phyloP scores from a whole-genome alignment of 768 basidiomycete species.

The Leccinum incarnatum region DNA sequence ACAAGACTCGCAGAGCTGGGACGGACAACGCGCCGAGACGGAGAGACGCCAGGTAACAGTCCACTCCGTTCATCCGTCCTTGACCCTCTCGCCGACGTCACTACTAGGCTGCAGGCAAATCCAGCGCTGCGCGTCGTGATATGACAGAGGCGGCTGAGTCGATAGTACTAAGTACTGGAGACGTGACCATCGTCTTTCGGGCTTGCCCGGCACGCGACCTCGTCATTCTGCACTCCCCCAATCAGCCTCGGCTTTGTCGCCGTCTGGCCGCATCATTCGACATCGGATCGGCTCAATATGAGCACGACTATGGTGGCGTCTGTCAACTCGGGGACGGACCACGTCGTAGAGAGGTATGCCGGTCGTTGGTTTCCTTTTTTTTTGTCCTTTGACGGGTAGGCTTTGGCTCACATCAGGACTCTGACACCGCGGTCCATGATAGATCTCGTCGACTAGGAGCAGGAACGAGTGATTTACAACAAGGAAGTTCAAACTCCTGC shows the following conservation, averaged over 20 bases:
- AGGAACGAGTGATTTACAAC: conserved; percentile 79
- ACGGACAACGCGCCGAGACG: conserved; percentile 55
- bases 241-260: conserved; percentile 36
- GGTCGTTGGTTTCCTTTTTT: neutral
- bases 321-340: conserved; percentile 58
- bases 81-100: neutral
- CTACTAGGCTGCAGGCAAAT: conserved; percentile 37
- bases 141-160: conserved; percentile 49
- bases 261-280: conserved; percentile 66
- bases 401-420: conserved; percentile 38
- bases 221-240: conserved; percentile 37
- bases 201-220: conserved; percentile 64
- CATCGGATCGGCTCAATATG: conserved; percentile 46
- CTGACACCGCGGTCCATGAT: conserved; percentile 58
- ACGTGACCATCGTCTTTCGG: conserved; percentile 64
- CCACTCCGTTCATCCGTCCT: neutral
- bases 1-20: conserved; percentile 81
- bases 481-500: conserved; percentile 81
- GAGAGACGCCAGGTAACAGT: conserved; percentile 33
- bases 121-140: conserved; percentile 47
- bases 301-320: conserved; percentile 47
- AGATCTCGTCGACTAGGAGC: conserved; percentile 84
- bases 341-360: conserved; percentile 66
- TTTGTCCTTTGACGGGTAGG: neutral
- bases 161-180: conserved; percentile 56